Evolutionary conservation across 257 asterid species (phyloP), one percentile per base, ranked within the genome.

Genomic region (Scutellaria galericulata): DNA sequence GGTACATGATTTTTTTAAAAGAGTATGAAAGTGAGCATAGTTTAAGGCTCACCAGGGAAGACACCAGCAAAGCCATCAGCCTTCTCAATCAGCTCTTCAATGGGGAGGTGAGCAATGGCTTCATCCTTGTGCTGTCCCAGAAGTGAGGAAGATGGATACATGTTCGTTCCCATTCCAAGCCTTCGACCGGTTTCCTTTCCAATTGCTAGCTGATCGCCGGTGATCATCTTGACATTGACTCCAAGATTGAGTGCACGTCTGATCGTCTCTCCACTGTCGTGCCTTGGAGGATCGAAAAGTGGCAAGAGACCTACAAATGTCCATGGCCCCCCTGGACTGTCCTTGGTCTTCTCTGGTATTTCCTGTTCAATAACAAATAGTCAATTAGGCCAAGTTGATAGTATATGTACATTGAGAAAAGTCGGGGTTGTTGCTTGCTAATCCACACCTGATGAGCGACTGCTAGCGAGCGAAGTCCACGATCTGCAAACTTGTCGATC

Each of bases 191-290:
- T 86, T 59, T 86, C 91, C 78, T 86, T 86, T 8, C 77, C 89
- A 24, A 86, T 86, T 35, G 91, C 91, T 0, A 86, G 83, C 69
- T 86, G 91, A 74, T 86, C 89, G 24, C 93, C 97, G 0, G 97
- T 90, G 57, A 90, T 90, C 97, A 90, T 90, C 83, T 90, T 90
- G 3, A 90, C 97, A 45, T 89, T 90, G 46, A 90, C 96, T 37
- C 97, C 97, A 7, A 90, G 91, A 62, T 85, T 64, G 3, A 90
- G 81, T 13, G 97, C 96, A 11, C 92, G 83, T 27, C 71, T 85
- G 67, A 90, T 90, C 31, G 97, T 90, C 79, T 88, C 95, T 1
- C 83, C 93, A 60, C 97, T 90, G 82, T 90, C 97, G 39, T 88
- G 93, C 74, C 97, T 86, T 13, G 97, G 97, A 9, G 97, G 97